Conservation (phyloP, 805 yeast species). For the Pichia rugopelliculosa region DNA sequence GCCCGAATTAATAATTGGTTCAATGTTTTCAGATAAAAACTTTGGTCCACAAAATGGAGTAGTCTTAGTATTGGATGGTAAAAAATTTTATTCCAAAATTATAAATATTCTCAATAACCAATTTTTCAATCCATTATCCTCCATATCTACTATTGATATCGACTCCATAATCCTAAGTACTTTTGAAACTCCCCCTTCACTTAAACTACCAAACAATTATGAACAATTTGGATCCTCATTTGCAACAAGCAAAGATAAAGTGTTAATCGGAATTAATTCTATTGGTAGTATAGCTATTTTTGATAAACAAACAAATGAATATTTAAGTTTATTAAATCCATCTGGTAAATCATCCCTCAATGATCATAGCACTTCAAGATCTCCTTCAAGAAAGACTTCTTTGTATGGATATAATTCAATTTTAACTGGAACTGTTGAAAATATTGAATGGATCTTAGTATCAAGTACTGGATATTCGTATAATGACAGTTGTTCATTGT, state of each 20-base stretch:
- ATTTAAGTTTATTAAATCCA: background rate
- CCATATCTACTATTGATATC: background rate
- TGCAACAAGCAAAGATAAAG: constrained; percentile 19
- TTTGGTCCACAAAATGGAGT: constrained; percentile 12
- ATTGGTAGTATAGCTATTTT: constrained; percentile 32
- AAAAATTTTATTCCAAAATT: constrained; percentile 4
- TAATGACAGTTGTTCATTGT: constrained; percentile 23
- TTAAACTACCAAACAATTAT: constrained; percentile 22
- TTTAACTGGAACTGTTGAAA: constrained; percentile 16
- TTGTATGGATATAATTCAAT: constrained; percentile 25
- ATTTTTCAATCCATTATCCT: background rate
- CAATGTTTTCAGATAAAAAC: constrained; percentile 33
- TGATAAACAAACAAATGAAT: constrained; percentile 12
- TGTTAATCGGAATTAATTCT: constrained; percentile 35
- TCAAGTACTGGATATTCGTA: constrained; percentile 25
- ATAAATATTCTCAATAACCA: background rate
- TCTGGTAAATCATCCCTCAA: background rate
- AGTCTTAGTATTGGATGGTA: constrained; percentile 14
- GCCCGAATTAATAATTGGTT: constrained; percentile 38
- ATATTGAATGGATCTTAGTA: constrained; percentile 24
- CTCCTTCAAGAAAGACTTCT: constrained; percentile 18
- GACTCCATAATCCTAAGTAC: constrained; percentile 1
- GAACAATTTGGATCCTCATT: constrained; percentile 37
- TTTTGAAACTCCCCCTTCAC: constrained; percentile 16
- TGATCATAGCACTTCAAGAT: constrained; percentile 1